Conservation (phyloP, 495 filamentous ascomycete genomes). For the Haplographium delicatum region DNA sequence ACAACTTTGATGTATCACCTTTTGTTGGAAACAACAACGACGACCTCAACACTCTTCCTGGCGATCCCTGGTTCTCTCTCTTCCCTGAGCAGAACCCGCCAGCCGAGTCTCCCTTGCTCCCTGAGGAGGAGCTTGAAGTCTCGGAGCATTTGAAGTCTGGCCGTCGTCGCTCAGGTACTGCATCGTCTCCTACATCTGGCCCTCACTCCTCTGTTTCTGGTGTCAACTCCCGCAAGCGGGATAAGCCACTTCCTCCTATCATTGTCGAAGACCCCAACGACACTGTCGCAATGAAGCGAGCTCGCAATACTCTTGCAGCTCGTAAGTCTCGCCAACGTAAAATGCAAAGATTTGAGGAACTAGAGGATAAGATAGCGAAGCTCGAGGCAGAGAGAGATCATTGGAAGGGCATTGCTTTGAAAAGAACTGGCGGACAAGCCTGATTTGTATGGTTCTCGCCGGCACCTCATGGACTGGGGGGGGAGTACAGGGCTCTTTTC, state of each 20-base stretch:
- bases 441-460: slow-evolving; percentile 15
- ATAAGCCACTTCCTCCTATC: slow-evolving; percentile 79
- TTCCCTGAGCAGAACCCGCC: slow-evolving; percentile 51
- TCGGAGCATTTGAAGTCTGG: slow-evolving; percentile 34
- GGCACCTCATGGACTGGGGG: slow-evolving; percentile 28
- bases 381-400: slow-evolving; percentile 48
- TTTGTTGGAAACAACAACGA: slow-evolving; percentile 45
- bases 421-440: slow-evolving; percentile 17
- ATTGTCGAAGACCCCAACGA: slow-evolving; percentile 67
- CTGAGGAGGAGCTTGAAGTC: slow-evolving; percentile 34
- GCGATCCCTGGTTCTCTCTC: slow-evolving; percentile 57
- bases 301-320: slow-evolving; percentile 90
- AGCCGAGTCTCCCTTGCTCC: slow-evolving; percentile 34
- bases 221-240: slow-evolving; percentile 61
- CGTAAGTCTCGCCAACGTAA: slow-evolving; percentile 82
- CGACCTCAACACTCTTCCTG: slow-evolving; percentile 37
- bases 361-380: slow-evolving; percentile 47
- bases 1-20: slow-evolving; percentile 74
- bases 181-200: slow-evolving; percentile 38
- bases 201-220: slow-evolving; percentile 68
- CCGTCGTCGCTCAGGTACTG: slow-evolving; percentile 34
- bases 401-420: slow-evolving; percentile 52
- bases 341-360: slow-evolving; percentile 50
- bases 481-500: slow-evolving; percentile 19
- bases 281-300: slow-evolving; percentile 77